Percentiles rank a stretch among this genome's conserved stretches.
Conservation (phyloP, 2,329 filamentous ascomycete species). For the Ilyonectria destructans region DNA sequence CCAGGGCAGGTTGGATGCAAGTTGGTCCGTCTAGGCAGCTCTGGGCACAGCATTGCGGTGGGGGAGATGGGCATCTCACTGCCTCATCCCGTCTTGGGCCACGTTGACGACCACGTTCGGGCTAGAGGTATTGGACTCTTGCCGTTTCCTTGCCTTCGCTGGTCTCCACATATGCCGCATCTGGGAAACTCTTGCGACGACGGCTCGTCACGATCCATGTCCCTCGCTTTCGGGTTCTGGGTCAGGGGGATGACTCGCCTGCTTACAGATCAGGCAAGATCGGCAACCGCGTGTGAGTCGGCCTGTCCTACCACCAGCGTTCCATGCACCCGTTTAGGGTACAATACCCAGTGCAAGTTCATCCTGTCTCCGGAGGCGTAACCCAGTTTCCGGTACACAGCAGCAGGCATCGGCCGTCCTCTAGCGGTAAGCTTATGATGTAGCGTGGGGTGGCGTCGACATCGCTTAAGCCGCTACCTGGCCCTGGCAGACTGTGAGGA, state of each 20-base stretch:
- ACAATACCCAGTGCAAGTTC: not conserved
- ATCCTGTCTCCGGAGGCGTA: not conserved
- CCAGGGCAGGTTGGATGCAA: not conserved
- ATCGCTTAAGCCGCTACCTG: not conserved
- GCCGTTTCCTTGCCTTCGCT: not conserved
- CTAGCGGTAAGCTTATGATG: conserved; percentile 2
- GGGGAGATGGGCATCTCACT: not conserved
- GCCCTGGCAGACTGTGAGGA: not conserved
- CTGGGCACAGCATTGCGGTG: not conserved
- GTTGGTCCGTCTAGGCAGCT: not conserved
- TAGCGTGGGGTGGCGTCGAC: not conserved
- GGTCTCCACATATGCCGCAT: conserved; percentile 10
- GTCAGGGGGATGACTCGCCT: conserved; percentile 15
- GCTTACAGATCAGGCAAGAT: conserved; percentile 5
- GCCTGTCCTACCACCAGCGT: not conserved
- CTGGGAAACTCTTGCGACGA: conserved; percentile 16
- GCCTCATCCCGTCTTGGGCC: not conserved
- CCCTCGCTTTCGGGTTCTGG: not conserved
- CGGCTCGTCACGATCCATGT: not conserved
- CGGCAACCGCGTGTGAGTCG: too few species aligned
- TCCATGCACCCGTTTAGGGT: not conserved
- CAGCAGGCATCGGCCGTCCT: not conserved
- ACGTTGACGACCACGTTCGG: not conserved
- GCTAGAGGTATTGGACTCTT: not conserved
- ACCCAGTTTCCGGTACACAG: not conserved